phyloP scores from a whole-genome alignment of 148 eudicot species.

The Linanthus parryae region DNA sequence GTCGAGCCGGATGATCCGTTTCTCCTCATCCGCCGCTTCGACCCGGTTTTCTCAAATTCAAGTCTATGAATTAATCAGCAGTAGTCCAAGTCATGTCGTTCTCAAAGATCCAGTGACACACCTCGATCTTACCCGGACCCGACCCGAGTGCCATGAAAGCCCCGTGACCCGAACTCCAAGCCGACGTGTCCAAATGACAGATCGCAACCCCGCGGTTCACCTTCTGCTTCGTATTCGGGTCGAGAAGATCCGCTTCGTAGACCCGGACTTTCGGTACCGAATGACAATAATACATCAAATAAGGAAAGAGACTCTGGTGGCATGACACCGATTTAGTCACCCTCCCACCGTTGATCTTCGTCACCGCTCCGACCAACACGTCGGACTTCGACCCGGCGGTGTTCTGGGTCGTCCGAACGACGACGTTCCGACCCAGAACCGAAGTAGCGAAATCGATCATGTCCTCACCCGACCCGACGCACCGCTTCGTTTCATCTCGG shows the following conservation, averaged over 20 bases:
- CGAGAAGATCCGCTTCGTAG: slow-evolving; percentile 76
- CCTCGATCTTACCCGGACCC: slow-evolving; percentile 83
- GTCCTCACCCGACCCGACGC: slow-evolving; percentile 76
- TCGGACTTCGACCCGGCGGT: slow-evolving; percentile 40
- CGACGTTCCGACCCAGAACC: slow-evolving; percentile 48
- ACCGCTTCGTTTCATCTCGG: slow-evolving; percentile 64
- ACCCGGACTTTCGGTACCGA: slow-evolving; percentile 86
- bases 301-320: slow-evolving; percentile 78
- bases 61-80: slow-evolving; percentile 32
- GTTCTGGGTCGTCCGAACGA: slow-evolving; percentile 49
- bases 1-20: neutral
- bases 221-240: slow-evolving; percentile 39
- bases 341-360: slow-evolving; percentile 64
- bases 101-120: slow-evolving; percentile 94
- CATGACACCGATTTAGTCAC: slow-evolving; percentile 75
- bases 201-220: slow-evolving; percentile 83
- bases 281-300: slow-evolving; percentile 76
- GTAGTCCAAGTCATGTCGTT: slow-evolving; percentile 79
- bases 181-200: slow-evolving; percentile 78
- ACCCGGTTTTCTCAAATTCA: neutral
- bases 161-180: slow-evolving; percentile 80
- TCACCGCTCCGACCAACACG: slow-evolving; percentile 54
- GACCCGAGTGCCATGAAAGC: slow-evolving; percentile 71
- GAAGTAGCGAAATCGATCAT: slow-evolving; percentile 81
- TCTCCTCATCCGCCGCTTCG: neutral